phyloP scores from a whole-genome alignment of 768 basidiomycete genomes.

The Dentipellis fragilis region DNA sequence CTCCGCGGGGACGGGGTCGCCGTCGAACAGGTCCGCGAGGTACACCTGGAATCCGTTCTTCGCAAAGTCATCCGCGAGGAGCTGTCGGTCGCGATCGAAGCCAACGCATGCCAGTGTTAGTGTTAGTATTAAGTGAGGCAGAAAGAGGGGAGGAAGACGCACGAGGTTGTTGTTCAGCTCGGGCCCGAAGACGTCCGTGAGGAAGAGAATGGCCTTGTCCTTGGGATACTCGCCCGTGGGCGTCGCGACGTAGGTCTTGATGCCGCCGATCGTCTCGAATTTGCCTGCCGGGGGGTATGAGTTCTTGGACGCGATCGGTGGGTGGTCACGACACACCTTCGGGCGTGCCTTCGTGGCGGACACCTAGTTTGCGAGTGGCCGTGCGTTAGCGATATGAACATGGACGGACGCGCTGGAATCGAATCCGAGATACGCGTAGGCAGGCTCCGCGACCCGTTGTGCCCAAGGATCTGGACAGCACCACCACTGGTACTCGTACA shows the following conservation, averaged over 20 bases:
- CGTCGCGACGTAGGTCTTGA: constrained; percentile 30
- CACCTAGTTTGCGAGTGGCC: constrained; percentile 13
- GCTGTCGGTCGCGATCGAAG: constrained; percentile 15
- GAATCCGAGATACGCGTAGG: too few species aligned
- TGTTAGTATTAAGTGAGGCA: too few species aligned
- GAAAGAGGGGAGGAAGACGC: neutral
- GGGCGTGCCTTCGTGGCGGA: constrained; percentile 26
- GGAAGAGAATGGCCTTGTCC: constrained; percentile 31
- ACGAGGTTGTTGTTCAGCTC: constrained; percentile 24
- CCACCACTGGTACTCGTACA: neutral
- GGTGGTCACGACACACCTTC: too few species aligned
- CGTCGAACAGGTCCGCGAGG: constrained; percentile 10
- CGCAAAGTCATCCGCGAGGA: constrained; percentile 35
- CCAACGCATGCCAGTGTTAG: too few species aligned
- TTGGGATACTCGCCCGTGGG: constrained; percentile 29
- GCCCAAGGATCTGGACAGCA: too few species aligned
- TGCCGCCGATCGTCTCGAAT: constrained; percentile 24
- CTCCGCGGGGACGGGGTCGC: constrained; percentile 18
- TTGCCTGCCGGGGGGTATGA: constrained; percentile 17
- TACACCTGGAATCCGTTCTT: constrained; percentile 24
- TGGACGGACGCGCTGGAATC: neutral
- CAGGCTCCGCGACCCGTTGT: too few species aligned
- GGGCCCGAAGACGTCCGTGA: constrained; percentile 29
- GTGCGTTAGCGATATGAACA: neutral
- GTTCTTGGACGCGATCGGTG: too few species aligned